Conservation (phyloP, 2,329 filamentous ascomycete genomes). For the Diplodia sapinea region DNA sequence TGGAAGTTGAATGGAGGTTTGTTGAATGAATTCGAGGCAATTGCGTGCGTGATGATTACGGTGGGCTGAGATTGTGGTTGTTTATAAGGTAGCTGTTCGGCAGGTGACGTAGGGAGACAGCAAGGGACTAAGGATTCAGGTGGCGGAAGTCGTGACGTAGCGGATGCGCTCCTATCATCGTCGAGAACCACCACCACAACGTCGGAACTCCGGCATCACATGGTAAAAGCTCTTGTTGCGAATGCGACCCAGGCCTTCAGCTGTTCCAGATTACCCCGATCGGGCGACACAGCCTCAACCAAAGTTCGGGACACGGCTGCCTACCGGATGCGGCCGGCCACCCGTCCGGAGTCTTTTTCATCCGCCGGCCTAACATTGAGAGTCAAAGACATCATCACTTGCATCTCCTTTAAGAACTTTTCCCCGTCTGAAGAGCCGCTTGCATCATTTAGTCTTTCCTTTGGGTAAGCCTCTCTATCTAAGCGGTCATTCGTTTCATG, state of each 20-base stretch:
- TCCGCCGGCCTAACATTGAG: neutral
- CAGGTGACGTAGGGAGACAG: neutral
- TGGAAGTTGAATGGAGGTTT: neutral
- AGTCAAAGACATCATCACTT: neutral
- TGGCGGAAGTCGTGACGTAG: constrained; percentile 1
- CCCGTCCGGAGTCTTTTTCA: neutral
- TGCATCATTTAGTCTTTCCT: too few species aligned
- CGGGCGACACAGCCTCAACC: neutral
- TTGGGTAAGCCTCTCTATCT: too few species aligned
- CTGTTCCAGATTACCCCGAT: neutral
- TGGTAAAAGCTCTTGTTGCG: neutral
- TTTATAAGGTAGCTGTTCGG: neutral
- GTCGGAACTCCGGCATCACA: neutral
- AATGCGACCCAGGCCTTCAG: neutral
- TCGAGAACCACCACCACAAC: neutral
- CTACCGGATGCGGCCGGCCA: neutral
- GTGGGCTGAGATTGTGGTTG: neutral
- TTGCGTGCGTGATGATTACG: neutral
- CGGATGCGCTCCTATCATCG: neutral
- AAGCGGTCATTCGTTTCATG: too few species aligned
- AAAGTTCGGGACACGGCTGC: neutral
- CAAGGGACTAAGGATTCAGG: neutral
- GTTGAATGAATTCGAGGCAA: neutral
- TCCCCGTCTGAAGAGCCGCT: too few species aligned
- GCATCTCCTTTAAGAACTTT: too few species aligned